Percentiles rank a stretch among this genome's conserved stretches.
phyloP scores from a whole-genome alignment of 805 yeast genomes.

The Ogataea haglerorum region DNA sequence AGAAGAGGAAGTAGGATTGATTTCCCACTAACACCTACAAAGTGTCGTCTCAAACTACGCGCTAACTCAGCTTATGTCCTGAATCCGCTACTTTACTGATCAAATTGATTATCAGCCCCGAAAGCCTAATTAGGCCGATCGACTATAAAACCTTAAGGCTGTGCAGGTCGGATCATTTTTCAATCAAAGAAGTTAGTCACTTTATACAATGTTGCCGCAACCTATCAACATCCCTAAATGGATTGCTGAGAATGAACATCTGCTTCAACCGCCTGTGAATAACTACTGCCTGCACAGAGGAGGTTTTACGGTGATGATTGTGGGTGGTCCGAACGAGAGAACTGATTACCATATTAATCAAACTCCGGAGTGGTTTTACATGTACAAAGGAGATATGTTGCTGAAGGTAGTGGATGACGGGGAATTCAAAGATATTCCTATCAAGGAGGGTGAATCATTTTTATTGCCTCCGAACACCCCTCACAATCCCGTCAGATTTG shows the following conservation, averaged over 20 bases:
- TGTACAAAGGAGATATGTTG: constrained; percentile 82
- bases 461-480: constrained; percentile 81
- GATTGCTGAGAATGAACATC: constrained; percentile 71
- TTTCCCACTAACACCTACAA: too few relatives aligned
- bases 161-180: constrained; percentile 1
- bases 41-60: too few relatives aligned
- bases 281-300: constrained; percentile 88
- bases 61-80: too few relatives aligned
- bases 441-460: constrained; percentile 85
- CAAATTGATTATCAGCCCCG: background rate
- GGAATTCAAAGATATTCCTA: constrained; percentile 67
- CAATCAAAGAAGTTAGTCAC: background rate
- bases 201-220: constrained; percentile 42
- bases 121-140: background rate
- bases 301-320: constrained; percentile 92
- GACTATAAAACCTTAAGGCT: background rate
- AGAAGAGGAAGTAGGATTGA: too few relatives aligned
- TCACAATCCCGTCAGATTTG: constrained; percentile 85
- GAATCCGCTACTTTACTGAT: too few relatives aligned
- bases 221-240: constrained; percentile 80
- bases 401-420: constrained; percentile 80
- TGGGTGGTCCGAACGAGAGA: constrained; percentile 93
- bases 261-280: constrained; percentile 88
- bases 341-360: constrained; percentile 92
- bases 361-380: constrained; percentile 92